A percentile compares a stretch with the other conserved stretches of the same genome.
Evolutionary conservation across 345 rosid genomes (phyloP).

Genomic region (Hibiscus mutabilis): DNA sequence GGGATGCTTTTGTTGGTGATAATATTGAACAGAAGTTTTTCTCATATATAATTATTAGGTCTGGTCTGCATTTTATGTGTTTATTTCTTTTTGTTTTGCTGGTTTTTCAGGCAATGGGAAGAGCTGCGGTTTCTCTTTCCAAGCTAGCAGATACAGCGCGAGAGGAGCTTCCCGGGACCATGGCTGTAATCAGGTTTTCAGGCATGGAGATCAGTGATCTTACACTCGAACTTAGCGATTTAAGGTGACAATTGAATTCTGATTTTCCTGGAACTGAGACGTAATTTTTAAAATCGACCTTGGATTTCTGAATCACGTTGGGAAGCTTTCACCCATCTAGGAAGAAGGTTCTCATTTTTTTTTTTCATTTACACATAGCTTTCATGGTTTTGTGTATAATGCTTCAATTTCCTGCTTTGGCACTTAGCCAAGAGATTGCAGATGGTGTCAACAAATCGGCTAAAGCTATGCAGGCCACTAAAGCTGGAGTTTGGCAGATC

Average conservation of each 20-base stretch:
- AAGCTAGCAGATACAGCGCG: conserved; percentile 92
- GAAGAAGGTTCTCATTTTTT: neutral
- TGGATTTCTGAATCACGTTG: no score
- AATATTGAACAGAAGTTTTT: neutral
- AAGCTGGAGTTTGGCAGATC: conserved; percentile 76
- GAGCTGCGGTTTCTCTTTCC: conserved; percentile 82
- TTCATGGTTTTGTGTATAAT: neutral
- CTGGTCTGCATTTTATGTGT: neutral
- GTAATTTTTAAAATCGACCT: neutral
- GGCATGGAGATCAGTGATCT: conserved; percentile 99
- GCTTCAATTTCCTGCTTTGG: conserved; percentile 1
- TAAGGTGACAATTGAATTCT: conserved; percentile 43
- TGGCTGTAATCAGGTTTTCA: conserved; percentile 89
- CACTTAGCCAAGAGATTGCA: conserved; percentile 72
- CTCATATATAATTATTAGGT: neutral
- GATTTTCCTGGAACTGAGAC: neutral
- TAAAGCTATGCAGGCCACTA: conserved; percentile 82
- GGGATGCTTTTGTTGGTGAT: neutral
- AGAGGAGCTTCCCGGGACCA: conserved; percentile 86
- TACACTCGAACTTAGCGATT: conserved; percentile 79
- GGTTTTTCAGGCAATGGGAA: conserved; percentile 59
- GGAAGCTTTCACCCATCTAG: no score
- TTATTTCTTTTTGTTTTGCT: neutral
- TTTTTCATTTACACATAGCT: neutral
- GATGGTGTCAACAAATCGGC: conserved; percentile 91